A percentile compares a stretch with the other conserved stretches of the same genome.
Evolutionary conservation across 2,329 filamentous ascomycete species (phyloP).

Genomic region (Aureobasidium sp.): DNA sequence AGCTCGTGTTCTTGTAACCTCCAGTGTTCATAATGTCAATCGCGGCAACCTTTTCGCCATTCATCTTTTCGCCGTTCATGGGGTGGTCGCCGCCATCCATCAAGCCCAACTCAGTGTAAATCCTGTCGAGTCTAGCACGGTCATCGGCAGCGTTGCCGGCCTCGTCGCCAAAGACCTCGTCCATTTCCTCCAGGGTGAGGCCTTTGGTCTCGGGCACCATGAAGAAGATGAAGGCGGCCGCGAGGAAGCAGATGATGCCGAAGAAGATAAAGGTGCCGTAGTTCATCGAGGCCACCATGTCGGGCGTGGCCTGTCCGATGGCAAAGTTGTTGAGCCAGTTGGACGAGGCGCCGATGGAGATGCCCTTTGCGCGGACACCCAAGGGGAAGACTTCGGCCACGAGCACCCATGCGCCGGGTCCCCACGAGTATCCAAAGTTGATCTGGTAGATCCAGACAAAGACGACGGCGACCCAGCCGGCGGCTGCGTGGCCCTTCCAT

Average conservation of each 20-base stretch:
- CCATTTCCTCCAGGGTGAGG: constrained; percentile 47
- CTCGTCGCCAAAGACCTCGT: constrained; percentile 28
- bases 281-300: constrained; percentile 54
- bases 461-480: constrained; percentile 58
- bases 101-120: constrained; percentile 11
- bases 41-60: neutral
- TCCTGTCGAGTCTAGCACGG: constrained; percentile 9
- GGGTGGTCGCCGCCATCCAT: neutral
- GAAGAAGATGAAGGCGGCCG: constrained; percentile 47
- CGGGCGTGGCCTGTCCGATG: constrained; percentile 42
- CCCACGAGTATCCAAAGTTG: constrained; percentile 54
- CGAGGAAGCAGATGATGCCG: constrained; percentile 53
- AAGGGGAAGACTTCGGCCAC: constrained; percentile 68
- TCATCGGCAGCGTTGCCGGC: constrained; percentile 11
- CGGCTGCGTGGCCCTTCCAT: constrained; percentile 48
- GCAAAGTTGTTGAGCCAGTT: constrained; percentile 31
- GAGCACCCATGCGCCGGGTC: constrained; percentile 44
- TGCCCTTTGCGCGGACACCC: constrained; percentile 60
- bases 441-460: constrained; percentile 69
- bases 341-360: constrained; percentile 51
- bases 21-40: neutral
- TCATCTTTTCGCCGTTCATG: neutral
- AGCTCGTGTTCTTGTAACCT: neutral
- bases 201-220: constrained; percentile 47
- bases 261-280: constrained; percentile 69